Conservation (phyloP, 1,284 basidiomycete species). For the Tylopilus sp. region DNA sequence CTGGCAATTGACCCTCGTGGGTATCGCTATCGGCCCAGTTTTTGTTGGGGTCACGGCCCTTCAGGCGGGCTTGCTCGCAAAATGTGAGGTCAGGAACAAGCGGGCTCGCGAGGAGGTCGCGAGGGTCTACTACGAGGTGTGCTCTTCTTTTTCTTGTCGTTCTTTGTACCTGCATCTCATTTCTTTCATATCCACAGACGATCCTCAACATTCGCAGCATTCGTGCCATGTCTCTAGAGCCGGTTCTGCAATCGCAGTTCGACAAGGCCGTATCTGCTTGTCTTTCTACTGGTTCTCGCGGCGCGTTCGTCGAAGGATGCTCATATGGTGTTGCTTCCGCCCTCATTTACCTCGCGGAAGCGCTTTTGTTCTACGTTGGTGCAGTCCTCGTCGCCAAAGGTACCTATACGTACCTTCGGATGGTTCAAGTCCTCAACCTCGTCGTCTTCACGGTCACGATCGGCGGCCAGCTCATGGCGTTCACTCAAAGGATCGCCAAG, state of each 20-base stretch:
- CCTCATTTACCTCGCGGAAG: conserved; percentile 84
- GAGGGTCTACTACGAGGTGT: conserved; percentile 80
- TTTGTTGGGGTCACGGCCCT: conserved; percentile 72
- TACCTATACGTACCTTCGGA: conserved; percentile 79
- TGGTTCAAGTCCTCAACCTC: conserved; percentile 87
- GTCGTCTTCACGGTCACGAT: conserved; percentile 93
- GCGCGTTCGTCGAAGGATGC: conserved; percentile 80
- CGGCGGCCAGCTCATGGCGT: conserved; percentile 82
- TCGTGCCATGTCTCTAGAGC: conserved; percentile 84
- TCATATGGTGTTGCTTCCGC: conserved; percentile 77
- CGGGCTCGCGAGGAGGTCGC: conserved; percentile 78
- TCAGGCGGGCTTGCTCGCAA: conserved; percentile 65
- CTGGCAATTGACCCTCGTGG: conserved; percentile 93
- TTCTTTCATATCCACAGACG: conserved; percentile 41
- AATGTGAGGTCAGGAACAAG: conserved; percentile 79
- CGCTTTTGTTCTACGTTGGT: conserved; percentile 86
- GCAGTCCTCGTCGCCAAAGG: conserved; percentile 77
- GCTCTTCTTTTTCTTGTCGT: conserved; percentile 23
- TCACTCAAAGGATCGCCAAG: conserved; percentile 79
- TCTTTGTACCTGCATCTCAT: conserved; percentile 3
- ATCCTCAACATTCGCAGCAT: conserved; percentile 84
- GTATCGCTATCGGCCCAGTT: conserved; percentile 80
- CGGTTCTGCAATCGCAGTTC: conserved; percentile 69
- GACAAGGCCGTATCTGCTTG: conserved; percentile 58
- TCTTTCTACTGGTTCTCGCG: conserved; percentile 62